Base-by-base conservation (phyloP, 1,284 basidiomycete genomes). In the Psilocybe mexicana region DNA sequence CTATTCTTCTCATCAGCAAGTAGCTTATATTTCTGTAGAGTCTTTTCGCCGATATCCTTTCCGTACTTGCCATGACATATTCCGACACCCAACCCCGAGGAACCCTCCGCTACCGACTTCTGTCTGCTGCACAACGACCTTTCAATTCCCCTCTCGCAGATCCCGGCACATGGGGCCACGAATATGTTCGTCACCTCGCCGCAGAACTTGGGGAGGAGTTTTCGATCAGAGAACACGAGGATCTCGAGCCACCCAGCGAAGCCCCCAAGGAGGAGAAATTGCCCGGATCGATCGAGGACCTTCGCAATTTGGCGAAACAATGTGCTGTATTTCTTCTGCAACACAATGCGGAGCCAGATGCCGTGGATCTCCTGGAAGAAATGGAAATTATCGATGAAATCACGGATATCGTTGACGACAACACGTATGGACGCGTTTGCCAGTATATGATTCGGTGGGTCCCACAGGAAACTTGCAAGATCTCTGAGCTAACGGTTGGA, bases 41-140 rank as follows among this genome's bases (percentile, higher is more conserved):
- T 63, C 85, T 98, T 35, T 96, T 99, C 68, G 95, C 96, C n/a
- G 96, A 98, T 65, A 98, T 99, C 61, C 84, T 99, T 33, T 98
- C 96, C 26, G 97, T 99, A 2, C 88, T 99, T 50, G 97, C 96
- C n/a, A 99, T 99, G 97, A 99, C 97, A 18, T 99, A 99, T 74
- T 98, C 96, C 5, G 96, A 99, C 76, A 97, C 94, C 14, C 78
- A 94, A 84, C 87, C 94, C 10, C 85, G 96, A 54, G 97, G 97
- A 57, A 99, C 97, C 1, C 88, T 99, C 28, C 87, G 87, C 65
- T 98, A 96, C 76, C 90, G 94, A 55, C 82, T 98, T 36, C 81
- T 93, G 51, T 92, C 94, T 6, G 83, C 85, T n/a, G 86, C 89
- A 23, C 79, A 91, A 51, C 81, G 82, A 46, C 83, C 87, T 18